Evolutionary conservation across 129 eudicot species (phyloP), one percentile per base, ranked within the genome.

Genomic region (Silybum marianum): DNA sequence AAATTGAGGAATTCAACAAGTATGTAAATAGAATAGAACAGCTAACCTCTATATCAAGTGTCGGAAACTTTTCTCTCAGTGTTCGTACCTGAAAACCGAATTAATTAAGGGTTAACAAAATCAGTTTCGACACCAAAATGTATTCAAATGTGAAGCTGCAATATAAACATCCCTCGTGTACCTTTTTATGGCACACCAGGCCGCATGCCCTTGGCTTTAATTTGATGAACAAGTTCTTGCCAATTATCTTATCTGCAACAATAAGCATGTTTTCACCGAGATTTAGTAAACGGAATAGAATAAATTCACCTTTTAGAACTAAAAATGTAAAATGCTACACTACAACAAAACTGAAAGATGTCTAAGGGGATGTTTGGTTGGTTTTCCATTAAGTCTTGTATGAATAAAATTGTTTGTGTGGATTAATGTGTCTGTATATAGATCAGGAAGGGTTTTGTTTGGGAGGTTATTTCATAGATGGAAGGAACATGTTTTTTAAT

Each of bases 101-200:
- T 78, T 38, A 28, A 74, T 4, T 28, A 28, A 4, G 36, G 24
- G 51, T 30, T 44, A 19, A 28, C 34, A 72, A 65, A 30, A 63
- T 48, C 10, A 51, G 3, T 13, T 67, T 46, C 75, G 69, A 48
- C 21, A 70, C 68, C 66, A 25, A 73, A 75, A 79, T 5, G 23
- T 14, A 48, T 48, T 48, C 60, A 48, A 3, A 13, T 48, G 60
- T 48, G 60, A 48, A 48, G 60, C 60, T 13, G 9, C 4, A 62
- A 60, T 28, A 48, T 11, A 71, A 44, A 70, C 16, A 40, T 7
- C 14, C 40, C 28, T 78, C n/a, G 19, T 44, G 48, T 75, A 93
- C 99, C 97, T 92, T 91, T 95, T 86, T 93, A 73, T 10, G 99
- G 86, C 83, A 95, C 95, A 24, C 97, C 99, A 78, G 99, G 95